Percentiles rank a stretch among this genome's conserved stretches.
Evolutionary conservation across 345 rosid species (phyloP).

Genomic region (Ceriops decandra): DNA sequence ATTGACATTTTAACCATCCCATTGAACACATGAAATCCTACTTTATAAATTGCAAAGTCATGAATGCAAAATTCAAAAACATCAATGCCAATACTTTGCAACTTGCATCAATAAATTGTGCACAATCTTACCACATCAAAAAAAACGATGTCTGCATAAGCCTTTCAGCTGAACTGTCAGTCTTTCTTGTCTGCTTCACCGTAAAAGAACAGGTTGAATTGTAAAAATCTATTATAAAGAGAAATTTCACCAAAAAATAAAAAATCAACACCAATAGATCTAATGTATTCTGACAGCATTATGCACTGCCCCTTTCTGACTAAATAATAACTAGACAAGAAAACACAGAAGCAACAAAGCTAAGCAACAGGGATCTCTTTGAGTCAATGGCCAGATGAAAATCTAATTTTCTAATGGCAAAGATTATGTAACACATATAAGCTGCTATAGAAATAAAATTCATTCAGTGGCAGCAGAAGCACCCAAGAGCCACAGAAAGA

Average conservation of each 20-base stretch:
- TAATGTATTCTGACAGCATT: constrained; percentile 11
- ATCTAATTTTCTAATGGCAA: background rate
- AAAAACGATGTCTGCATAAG: constrained; percentile 40
- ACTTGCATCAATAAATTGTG: constrained; percentile 18
- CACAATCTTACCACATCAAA: constrained; percentile 55
- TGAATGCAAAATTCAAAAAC: background rate
- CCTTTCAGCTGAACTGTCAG: constrained; percentile 56
- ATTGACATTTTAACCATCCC: background rate
- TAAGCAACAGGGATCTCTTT: background rate
- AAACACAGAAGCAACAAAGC: constrained; percentile 1
- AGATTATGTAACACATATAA: too few species aligned
- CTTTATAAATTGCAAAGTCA: background rate
- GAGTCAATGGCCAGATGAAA: background rate
- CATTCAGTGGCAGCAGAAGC: background rate
- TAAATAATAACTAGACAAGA: background rate
- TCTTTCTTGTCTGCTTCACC: constrained; percentile 57
- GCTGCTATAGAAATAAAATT: too few species aligned
- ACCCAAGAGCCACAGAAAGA: background rate
- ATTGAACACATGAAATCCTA: background rate
- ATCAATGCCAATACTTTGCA: background rate
- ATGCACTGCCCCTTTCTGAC: constrained; percentile 5
- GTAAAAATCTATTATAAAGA: constrained; percentile 50
- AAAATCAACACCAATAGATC: constrained; percentile 18
- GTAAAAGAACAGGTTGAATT: constrained; percentile 50
- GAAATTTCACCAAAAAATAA: constrained; percentile 23